Conservation (phyloP, 2,329 filamentous ascomycete species). For the Botrytis tulipae region DNA sequence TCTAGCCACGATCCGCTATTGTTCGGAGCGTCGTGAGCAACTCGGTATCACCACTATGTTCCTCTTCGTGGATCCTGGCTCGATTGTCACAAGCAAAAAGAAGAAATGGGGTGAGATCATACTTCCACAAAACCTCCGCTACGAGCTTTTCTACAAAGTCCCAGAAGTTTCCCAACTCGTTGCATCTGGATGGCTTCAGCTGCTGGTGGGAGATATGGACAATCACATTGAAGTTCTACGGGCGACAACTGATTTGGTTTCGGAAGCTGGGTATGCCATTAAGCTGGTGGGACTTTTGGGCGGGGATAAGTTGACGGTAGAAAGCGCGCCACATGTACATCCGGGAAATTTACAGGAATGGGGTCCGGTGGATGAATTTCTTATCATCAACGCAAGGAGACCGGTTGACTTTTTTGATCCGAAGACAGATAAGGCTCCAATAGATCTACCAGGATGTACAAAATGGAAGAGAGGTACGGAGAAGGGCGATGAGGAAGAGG, state of each 20-base stretch:
- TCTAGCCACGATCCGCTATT: neutral
- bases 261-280: neutral
- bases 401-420: neutral
- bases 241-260: neutral
- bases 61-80: neutral
- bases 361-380: neutral
- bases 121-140: neutral
- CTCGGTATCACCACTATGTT: neutral
- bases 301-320: neutral
- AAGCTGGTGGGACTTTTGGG: constrained; percentile 6
- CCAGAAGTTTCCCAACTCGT: neutral
- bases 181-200: neutral
- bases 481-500: neutral
- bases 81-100: neutral
- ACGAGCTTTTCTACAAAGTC: neutral
- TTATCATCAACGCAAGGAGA: neutral
- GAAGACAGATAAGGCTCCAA: neutral
- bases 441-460: neutral
- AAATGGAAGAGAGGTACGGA: neutral
- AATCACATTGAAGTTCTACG: neutral
- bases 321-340: neutral
- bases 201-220: neutral
- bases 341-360: neutral
- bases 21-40: neutral
- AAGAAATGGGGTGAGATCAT: neutral